phyloP scores from a whole-genome alignment of 176 grass and related monocot species.

The Carex pumila region DNA sequence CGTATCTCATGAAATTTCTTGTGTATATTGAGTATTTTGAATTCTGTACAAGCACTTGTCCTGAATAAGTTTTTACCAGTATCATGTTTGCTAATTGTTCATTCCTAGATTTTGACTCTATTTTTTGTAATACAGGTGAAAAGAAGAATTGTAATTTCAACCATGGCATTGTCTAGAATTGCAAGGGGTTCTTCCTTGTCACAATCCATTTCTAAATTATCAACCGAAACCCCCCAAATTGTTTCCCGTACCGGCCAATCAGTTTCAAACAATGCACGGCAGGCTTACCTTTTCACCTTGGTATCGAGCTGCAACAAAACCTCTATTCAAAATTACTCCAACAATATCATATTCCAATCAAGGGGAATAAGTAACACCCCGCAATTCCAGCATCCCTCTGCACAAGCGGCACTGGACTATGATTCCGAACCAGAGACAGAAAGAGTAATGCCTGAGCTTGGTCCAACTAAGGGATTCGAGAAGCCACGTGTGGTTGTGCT shows the following conservation, averaged over 20 bases:
- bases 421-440: conserved; percentile 11
- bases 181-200: conserved; percentile 35
- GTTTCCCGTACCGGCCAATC: neutral
- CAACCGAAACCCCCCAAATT: conserved; percentile 19
- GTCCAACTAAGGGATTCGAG: conserved; percentile 40
- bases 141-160: neutral
- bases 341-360: neutral
- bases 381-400: conserved; percentile 11
- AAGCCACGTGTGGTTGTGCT: conserved; percentile 83
- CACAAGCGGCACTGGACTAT: conserved; percentile 14
- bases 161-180: conserved; percentile 52
- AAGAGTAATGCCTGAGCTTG: conserved; percentile 29
- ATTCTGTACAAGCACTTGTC: neutral
- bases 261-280: neutral
- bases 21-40: neutral
- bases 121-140: neutral
- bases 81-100: neutral
- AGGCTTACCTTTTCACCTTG: neutral
- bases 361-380: conserved; percentile 43
- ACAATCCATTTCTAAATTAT: conserved; percentile 39
- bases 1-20: neutral
- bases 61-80: neutral
- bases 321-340: neutral
- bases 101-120: neutral
- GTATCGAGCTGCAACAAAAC: neutral